Conservation (phyloP, 345 rosid genomes). For the Brassica carinata region DNA sequence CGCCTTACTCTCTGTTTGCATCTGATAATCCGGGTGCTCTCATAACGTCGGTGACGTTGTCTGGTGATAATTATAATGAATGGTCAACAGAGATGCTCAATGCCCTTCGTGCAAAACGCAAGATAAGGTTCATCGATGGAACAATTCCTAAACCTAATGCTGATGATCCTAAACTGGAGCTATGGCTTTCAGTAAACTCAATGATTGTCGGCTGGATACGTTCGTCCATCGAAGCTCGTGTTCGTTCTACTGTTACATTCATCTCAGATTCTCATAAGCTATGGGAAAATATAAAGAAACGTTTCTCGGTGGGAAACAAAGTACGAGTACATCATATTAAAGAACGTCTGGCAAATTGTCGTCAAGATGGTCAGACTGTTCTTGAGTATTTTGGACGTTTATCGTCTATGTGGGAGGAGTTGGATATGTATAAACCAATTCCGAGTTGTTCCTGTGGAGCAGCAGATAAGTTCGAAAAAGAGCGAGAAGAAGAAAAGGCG, state of each 20-base stretch:
- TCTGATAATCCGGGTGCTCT: not conserved
- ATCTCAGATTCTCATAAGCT: too few relatives aligned
- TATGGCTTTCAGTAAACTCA: too few relatives aligned
- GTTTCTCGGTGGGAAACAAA: too few relatives aligned
- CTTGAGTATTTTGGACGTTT: not conserved
- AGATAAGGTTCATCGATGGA: not conserved
- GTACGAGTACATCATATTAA: too few relatives aligned
- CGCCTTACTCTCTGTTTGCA: not conserved
- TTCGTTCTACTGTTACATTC: too few relatives aligned
- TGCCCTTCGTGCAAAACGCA: not conserved
- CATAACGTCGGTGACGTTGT: too few relatives aligned
- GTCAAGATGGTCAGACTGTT: not conserved
- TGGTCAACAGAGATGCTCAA: not conserved
- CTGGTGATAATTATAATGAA: not conserved
- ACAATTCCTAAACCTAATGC: not conserved
- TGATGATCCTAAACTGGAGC: not conserved
- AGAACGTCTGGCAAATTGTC: not conserved
- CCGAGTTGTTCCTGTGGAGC: not conserved
- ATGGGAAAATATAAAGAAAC: too few relatives aligned
- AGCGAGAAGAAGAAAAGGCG: not conserved
- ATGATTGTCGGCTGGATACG: too few relatives aligned
- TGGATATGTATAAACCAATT: not conserved
- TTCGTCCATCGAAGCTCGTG: too few relatives aligned
- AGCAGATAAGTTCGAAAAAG: not conserved
- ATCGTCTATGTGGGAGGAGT: not conserved